Evolutionary conservation across 176 grass and related monocot species (phyloP).

Genomic region (Oryza nivara): DNA sequence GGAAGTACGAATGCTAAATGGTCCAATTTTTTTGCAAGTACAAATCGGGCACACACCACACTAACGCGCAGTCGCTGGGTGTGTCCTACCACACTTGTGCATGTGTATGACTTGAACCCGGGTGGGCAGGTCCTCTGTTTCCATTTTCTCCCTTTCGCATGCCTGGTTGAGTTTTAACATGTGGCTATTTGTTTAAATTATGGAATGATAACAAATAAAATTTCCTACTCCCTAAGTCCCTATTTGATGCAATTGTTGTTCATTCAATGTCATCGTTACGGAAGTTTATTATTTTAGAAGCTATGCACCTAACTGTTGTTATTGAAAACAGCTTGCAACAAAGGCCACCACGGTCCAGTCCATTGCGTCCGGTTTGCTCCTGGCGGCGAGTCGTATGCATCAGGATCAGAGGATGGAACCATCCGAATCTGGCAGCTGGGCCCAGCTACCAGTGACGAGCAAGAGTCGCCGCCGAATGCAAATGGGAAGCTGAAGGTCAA

Average conservation of each 20-base stretch:
- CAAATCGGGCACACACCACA: background rate
- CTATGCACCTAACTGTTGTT: background rate
- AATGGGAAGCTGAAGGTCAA: constrained; percentile 49
- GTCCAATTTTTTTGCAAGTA: background rate
- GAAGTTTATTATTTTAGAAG: background rate
- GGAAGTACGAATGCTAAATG: background rate
- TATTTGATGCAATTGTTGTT: background rate
- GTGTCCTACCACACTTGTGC: too few species aligned
- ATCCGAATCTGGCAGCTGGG: constrained; percentile 78
- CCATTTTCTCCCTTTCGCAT: background rate
- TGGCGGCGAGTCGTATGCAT: constrained; percentile 75
- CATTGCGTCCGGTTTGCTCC: constrained; percentile 79
- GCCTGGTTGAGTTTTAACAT: background rate
- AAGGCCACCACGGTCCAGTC: constrained; percentile 84
- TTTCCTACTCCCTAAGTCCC: background rate
- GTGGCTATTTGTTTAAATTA: background rate
- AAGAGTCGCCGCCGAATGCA: constrained; percentile 30
- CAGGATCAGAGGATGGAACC: constrained; percentile 85
- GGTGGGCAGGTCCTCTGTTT: background rate
- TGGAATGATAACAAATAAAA: background rate
- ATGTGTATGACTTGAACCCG: too few species aligned
- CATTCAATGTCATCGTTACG: background rate
- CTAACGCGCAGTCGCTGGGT: background rate
- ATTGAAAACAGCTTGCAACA: constrained; percentile 69
- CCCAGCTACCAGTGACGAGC: constrained; percentile 50